A percentile compares a stretch with the other conserved stretches of the same genome.
These are phyloP conservation scores for Saccharomyces kudriavzevii DNA, from an alignment of 805 yeast species.

Conservation along the genomic window DNA sequence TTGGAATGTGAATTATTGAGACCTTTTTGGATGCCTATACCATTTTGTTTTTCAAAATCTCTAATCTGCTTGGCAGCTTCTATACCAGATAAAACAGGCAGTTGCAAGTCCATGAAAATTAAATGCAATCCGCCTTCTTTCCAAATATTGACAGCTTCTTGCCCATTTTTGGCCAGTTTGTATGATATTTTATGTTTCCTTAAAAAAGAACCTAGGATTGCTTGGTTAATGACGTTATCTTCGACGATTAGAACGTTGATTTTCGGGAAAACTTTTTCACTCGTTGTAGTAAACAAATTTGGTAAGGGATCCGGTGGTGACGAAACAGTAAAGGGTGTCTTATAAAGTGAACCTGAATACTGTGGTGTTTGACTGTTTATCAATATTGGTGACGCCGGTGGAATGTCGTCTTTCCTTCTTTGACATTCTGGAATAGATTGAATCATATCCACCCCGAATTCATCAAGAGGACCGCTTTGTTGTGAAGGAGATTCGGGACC, in stretches of 20 bases:
- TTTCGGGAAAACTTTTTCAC: conserved; percentile 69
- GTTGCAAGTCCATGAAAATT: conserved; percentile 93
- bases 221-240: conserved; percentile 90
- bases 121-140: conserved; percentile 88
- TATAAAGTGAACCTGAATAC: not conserved
- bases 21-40: conserved; percentile 46
- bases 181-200: conserved; percentile 77
- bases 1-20: not conserved
- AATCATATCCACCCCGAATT: not conserved
- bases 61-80: conserved; percentile 92
- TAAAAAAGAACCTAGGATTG: conserved; percentile 81
- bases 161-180: conserved; percentile 85
- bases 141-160: conserved; percentile 94
- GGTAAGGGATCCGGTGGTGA: not conserved
- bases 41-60: conserved; percentile 67
- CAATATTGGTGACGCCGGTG: not conserved
- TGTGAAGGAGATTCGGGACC: not conserved
- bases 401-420: not conserved
- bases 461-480: not conserved
- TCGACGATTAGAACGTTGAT: conserved; percentile 90
- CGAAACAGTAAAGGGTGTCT: not conserved
- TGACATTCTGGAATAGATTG: not conserved
- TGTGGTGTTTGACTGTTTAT: not conserved
- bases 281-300: conserved; percentile 14
- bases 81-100: conserved; percentile 92